phyloP scores from a whole-genome alignment of 192 early-diverging fungal species.

The Phycomyces blakesleeanus region DNA sequence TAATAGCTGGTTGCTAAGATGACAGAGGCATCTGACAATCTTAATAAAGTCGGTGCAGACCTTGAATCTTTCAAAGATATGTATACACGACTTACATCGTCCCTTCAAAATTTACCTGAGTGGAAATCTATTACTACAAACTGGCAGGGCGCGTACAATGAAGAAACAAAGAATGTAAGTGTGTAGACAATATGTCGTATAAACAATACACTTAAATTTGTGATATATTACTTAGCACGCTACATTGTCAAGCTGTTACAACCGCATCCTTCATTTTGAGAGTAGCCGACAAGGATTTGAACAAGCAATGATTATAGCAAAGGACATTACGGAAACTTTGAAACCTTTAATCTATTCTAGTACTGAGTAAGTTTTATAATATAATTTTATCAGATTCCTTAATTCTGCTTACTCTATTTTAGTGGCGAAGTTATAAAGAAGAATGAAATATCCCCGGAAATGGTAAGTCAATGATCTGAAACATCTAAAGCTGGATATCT shows the following conservation, averaged over 20 bases:
- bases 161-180: slow-evolving; percentile 1
- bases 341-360: background rate
- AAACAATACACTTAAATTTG: background rate
- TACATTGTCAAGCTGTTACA: slow-evolving; percentile 1
- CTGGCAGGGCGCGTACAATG: background rate
- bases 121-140: background rate
- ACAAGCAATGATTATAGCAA: background rate
- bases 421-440: background rate
- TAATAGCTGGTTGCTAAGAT: background rate
- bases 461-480: background rate
- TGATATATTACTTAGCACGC: background rate
- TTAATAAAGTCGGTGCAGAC: background rate
- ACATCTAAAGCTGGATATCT: background rate
- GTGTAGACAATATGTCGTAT: background rate
- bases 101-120: background rate
- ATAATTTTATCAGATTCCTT: background rate
- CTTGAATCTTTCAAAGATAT: background rate
- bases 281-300: background rate
- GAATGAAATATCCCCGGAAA: background rate
- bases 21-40: background rate
- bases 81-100: background rate
- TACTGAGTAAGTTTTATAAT: background rate
- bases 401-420: background rate
- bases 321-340: background rate
- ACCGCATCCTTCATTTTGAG: slow-evolving; percentile 1